phyloP scores from a whole-genome alignment of 305 asterid genomes.

The Fraxinus xanthoxyloides region DNA sequence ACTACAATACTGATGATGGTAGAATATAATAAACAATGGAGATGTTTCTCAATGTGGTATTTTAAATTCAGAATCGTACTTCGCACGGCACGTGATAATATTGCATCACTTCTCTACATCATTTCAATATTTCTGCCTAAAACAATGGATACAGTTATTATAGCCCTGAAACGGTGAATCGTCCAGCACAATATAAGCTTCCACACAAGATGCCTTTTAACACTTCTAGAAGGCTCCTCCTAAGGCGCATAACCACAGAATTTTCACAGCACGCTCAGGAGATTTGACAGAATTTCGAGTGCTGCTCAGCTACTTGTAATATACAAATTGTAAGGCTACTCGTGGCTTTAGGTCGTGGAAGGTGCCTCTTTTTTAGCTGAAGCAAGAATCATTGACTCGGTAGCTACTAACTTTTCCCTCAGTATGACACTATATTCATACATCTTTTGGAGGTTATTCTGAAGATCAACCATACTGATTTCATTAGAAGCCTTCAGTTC shows the following conservation, averaged over 20 bases:
- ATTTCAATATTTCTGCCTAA: not conserved
- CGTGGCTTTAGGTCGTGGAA: slow-evolving; percentile 11
- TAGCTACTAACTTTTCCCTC: slow-evolving; percentile 51
- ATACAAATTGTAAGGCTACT: not conserved
- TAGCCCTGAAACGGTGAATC: not conserved
- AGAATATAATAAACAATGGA: not conserved
- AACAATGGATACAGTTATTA: not conserved
- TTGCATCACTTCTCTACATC: not conserved
- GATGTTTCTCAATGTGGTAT: not conserved
- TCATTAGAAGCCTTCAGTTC: slow-evolving; percentile 38
- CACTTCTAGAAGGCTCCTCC: not conserved
- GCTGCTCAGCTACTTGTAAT: not conserved
- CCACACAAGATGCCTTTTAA: not conserved
- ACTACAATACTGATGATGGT: not conserved
- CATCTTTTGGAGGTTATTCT: slow-evolving; percentile 47
- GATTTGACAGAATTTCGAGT: not conserved
- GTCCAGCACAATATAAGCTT: not conserved
- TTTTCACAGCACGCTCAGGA: not conserved
- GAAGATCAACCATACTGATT: slow-evolving; percentile 46
- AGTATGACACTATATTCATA: slow-evolving; percentile 50
- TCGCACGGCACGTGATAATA: not conserved
- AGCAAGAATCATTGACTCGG: slow-evolving; percentile 33
- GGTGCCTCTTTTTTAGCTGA: slow-evolving; percentile 25
- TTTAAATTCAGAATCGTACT: not conserved
- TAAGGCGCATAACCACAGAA: not conserved